phyloP scores from a whole-genome alignment of 2,329 filamentous ascomycete species.

The Immersiporthe knoxdaviesiana region DNA sequence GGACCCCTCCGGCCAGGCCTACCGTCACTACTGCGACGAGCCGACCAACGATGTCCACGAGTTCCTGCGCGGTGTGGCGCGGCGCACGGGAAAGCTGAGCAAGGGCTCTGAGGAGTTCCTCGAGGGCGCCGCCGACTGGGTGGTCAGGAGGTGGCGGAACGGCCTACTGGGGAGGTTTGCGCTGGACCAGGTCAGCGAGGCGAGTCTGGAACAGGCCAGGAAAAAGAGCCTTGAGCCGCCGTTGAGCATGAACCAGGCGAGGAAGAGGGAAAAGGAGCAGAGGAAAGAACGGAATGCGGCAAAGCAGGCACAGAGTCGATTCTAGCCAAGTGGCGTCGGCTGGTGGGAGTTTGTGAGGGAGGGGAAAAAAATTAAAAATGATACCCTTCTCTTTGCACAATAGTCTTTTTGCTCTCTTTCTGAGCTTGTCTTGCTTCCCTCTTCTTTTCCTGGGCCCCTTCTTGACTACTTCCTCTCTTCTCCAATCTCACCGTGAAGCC shows the following conservation, averaged over 20 bases:
- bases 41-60: conserved; percentile 85
- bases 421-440: neutral
- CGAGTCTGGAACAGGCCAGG: conserved; percentile 62
- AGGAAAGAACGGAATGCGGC: conserved; percentile 45
- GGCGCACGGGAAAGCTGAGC: conserved; percentile 73
- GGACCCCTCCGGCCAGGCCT: conserved; percentile 57
- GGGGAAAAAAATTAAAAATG: too few relatives aligned
- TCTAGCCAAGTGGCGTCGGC: neutral
- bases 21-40: conserved; percentile 57
- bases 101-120: conserved; percentile 73
- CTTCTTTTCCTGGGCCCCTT: neutral
- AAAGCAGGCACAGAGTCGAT: conserved; percentile 33
- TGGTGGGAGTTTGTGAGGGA: neutral
- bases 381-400: conserved; percentile 24
- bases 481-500: neutral
- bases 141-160: conserved; percentile 80
- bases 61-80: conserved; percentile 72
- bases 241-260: conserved; percentile 60
- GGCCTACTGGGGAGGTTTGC: conserved; percentile 77
- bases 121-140: conserved; percentile 75
- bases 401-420: neutral
- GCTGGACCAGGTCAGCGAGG: conserved; percentile 73
- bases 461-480: neutral
- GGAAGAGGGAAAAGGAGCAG: conserved; percentile 66
- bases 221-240: conserved; percentile 46